phyloP scores from a whole-genome alignment of 1,284 basidiomycete species.

The Schizopora paradoxa region DNA sequence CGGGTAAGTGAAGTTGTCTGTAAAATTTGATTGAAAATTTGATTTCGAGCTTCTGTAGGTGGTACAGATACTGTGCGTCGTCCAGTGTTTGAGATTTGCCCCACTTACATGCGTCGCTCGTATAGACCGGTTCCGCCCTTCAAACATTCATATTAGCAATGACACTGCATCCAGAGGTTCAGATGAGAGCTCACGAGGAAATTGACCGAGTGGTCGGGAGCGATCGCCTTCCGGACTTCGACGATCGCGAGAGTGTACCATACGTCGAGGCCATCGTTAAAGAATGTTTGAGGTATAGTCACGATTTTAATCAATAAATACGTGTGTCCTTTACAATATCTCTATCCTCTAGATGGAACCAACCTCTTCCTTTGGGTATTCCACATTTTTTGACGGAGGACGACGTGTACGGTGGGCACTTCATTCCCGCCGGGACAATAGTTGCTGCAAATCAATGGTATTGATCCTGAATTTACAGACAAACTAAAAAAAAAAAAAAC shows the following conservation, averaged over 20 bases:
- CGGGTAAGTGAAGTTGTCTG: slow-evolving; percentile 3
- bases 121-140: slow-evolving; percentile 17
- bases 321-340: too few species aligned
- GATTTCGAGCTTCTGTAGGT: slow-evolving; percentile 6
- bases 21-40: slow-evolving; percentile 2
- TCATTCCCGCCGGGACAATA: slow-evolving; percentile 20
- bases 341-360: neutral
- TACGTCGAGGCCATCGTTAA: slow-evolving; percentile 22
- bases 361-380: slow-evolving; percentile 2
- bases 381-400: slow-evolving; percentile 15
- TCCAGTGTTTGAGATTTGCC: neutral
- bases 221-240: slow-evolving; percentile 21
- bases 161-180: slow-evolving; percentile 19
- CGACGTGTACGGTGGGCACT: slow-evolving; percentile 19
- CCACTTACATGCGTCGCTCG: neutral
- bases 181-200: slow-evolving; percentile 21
- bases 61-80: slow-evolving; percentile 19
- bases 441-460: slow-evolving; percentile 22
- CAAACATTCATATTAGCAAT: slow-evolving; percentile 20
- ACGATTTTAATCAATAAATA: too few species aligned
- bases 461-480: neutral
- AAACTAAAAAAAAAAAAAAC: neutral
- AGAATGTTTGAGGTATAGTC: slow-evolving; percentile 21
- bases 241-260: slow-evolving; percentile 20
- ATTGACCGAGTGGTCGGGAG: slow-evolving; percentile 22